Evolutionary conservation across 129 eudicot species (phyloP).

Genomic region (Lactuca saligna): DNA sequence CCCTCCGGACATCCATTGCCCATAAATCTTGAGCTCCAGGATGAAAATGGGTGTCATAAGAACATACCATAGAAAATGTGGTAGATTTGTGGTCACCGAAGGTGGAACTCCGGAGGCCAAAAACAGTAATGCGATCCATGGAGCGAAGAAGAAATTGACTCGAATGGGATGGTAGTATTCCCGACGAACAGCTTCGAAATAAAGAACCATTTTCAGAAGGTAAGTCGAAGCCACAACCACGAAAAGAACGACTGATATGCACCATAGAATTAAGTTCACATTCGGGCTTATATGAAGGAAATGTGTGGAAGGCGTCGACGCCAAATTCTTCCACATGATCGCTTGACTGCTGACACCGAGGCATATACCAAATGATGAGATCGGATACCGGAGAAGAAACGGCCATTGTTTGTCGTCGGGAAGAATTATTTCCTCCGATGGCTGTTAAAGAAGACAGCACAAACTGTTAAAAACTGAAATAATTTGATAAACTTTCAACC

Average conservation of each 20-base stretch:
- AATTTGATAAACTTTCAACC: too few species aligned
- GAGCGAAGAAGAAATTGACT: conserved; percentile 83
- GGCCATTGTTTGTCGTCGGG: conserved; percentile 80
- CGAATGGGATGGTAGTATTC: conserved; percentile 77
- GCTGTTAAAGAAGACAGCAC: conserved; percentile 34
- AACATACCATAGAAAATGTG: conserved; percentile 52
- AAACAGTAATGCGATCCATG: conserved; percentile 61
- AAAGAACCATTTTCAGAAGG: conserved; percentile 56
- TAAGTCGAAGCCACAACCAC: conserved; percentile 37
- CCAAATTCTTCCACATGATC: conserved; percentile 71
- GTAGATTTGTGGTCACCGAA: conserved; percentile 32
- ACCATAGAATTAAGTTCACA: conserved; percentile 60
- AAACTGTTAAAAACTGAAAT: background rate
- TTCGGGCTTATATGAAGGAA: conserved; percentile 53
- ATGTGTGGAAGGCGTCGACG: conserved; percentile 45
- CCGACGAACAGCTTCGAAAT: conserved; percentile 83
- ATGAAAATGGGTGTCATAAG: conserved; percentile 65
- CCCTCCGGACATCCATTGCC: conserved; percentile 95
- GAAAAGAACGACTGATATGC: conserved; percentile 47
- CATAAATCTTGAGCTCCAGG: conserved; percentile 73
- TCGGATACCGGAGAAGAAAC: conserved; percentile 70
- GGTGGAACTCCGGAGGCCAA: conserved; percentile 64
- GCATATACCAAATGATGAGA: conserved; percentile 69
- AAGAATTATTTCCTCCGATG: conserved; percentile 62
- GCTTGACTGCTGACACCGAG: conserved; percentile 82